These are phyloP conservation scores for Pseudoneurospora amorphoporcata DNA, from an alignment of 495 filamentous ascomycete species.

Conservation along the genomic window DNA sequence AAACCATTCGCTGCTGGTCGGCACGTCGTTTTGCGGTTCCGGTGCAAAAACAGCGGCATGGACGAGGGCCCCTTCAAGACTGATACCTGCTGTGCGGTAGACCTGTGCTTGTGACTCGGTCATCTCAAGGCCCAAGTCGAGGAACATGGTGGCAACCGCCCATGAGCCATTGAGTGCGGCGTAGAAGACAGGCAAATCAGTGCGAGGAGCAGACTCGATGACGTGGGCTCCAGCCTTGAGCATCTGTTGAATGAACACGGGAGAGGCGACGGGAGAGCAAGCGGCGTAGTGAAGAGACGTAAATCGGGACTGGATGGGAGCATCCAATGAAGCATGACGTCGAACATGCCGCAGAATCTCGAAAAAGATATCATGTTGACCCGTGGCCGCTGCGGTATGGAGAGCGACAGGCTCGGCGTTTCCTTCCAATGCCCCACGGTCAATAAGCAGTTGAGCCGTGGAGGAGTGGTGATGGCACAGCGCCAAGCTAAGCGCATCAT, in stretches of 20 bases:
- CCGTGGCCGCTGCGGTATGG: neutral
- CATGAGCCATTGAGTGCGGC: neutral
- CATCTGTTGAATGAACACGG: neutral
- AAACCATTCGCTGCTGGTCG: neutral
- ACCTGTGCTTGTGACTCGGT: neutral
- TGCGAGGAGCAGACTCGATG: neutral
- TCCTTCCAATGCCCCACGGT: neutral
- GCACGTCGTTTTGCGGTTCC: neutral
- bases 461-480: neutral
- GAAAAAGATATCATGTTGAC: neutral
- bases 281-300: neutral
- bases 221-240: neutral
- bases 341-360: neutral
- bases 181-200: neutral
- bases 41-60: neutral
- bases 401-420: neutral
- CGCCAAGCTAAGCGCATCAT: neutral
- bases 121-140: neutral
- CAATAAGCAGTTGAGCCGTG: neutral
- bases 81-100: neutral
- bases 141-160: neutral
- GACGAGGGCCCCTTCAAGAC: neutral
- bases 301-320: neutral
- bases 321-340: neutral
- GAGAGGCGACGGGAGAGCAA: neutral